These are phyloP conservation scores for Ceraceosorus guamensis DNA, from an alignment of 1,284 basidiomycete genomes.

Conservation along the genomic window DNA sequence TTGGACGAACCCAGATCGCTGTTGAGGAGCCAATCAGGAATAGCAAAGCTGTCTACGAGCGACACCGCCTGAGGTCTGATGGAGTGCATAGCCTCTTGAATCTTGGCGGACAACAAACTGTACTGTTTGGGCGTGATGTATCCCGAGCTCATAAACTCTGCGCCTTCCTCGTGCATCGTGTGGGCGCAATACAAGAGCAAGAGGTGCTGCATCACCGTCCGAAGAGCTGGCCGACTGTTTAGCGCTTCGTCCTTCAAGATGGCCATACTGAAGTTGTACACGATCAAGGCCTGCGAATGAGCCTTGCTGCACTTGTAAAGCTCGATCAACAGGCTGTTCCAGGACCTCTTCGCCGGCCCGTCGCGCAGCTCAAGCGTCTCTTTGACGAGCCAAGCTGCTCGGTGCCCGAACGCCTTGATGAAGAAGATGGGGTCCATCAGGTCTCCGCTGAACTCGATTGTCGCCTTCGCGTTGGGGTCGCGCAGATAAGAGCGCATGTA, in stretches of 20 bases:
- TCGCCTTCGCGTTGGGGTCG: conserved; percentile 38
- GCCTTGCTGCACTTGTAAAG: conserved; percentile 47
- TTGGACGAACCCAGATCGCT: conserved; percentile 48
- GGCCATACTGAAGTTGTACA: conserved; percentile 49
- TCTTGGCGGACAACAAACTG: conserved; percentile 42
- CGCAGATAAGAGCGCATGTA: conserved; percentile 48
- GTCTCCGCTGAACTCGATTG: conserved; percentile 27
- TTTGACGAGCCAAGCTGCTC: conserved; percentile 48
- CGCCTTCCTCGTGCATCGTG: conserved; percentile 41
- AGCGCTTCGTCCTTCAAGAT: conserved; percentile 48
- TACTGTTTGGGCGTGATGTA: conserved; percentile 48
- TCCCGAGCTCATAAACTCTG: conserved; percentile 49
- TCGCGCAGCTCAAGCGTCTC: conserved; percentile 48
- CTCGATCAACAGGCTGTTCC: conserved; percentile 49
- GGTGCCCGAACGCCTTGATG: conserved; percentile 48
- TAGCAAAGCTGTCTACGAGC: conserved; percentile 43
- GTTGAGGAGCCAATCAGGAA: conserved; percentile 49
- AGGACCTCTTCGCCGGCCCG: conserved; percentile 41
- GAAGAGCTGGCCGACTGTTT: conserved; percentile 46
- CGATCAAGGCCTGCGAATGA: conserved; percentile 34
- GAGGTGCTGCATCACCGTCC: conserved; percentile 46
- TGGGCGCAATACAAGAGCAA: conserved; percentile 32
- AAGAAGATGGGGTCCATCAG: conserved; percentile 46
- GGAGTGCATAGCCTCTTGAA: conserved; percentile 46
- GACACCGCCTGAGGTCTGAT: conserved; percentile 47